Evolutionary conservation across 495 filamentous ascomycete genomes (phyloP).

Genomic region (Penicillium dipodomyicola): DNA sequence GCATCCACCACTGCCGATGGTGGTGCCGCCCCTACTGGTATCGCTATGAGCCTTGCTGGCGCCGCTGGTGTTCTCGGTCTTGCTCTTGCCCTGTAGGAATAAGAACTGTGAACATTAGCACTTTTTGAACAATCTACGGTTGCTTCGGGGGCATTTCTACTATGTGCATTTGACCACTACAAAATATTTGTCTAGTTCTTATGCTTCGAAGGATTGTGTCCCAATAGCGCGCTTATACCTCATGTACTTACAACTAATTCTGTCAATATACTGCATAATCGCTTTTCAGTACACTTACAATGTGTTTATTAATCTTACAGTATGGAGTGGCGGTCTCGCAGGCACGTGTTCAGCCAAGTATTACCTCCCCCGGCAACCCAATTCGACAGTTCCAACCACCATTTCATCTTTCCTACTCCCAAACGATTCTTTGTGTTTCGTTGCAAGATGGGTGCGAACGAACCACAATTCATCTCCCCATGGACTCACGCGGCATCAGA

Average conservation of each 20-base stretch:
- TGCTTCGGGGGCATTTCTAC: background rate
- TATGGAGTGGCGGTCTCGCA: background rate
- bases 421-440: no score
- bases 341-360: background rate
- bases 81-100: conserved; percentile 26
- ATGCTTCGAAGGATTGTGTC: background rate
- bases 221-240: background rate
- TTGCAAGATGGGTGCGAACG: no score
- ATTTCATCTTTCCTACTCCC: no score
- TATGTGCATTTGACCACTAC: background rate
- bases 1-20: conserved; percentile 16
- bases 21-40: conserved; percentile 19
- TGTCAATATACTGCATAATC: background rate
- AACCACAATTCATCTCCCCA: no score
- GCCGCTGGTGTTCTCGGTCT: conserved; percentile 29
- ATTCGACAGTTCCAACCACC: no score
- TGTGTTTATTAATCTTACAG: background rate
- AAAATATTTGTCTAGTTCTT: background rate
- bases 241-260: background rate
- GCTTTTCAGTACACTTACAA: background rate
- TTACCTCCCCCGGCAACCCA: background rate
- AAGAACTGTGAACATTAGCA: background rate
- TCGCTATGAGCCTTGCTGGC: conserved; percentile 20
- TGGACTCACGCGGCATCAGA: no score
- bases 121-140: background rate